Conservation (phyloP, 2,329 filamentous ascomycete genomes). For the Ophiostoma sp. region DNA sequence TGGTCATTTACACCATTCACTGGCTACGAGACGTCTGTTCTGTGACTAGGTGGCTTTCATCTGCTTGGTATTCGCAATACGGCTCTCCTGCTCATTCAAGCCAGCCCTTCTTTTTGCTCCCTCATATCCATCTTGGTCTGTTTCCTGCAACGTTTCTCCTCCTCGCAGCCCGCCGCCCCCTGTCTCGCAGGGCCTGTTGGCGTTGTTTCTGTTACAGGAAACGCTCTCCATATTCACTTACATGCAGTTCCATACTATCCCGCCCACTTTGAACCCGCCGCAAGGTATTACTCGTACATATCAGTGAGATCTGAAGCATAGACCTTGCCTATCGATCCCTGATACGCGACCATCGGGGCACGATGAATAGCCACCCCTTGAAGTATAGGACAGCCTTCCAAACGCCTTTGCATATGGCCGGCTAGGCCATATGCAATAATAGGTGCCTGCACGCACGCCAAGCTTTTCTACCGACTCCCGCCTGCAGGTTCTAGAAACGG, state of each 20-base stretch:
- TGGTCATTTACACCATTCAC: background rate
- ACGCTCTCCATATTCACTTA: background rate
- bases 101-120: background rate
- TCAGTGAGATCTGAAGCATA: conserved; percentile 13
- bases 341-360: conserved; percentile 18
- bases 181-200: background rate
- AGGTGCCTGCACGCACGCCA: conserved; percentile 9
- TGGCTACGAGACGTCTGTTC: conserved; percentile 2
- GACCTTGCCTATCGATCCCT: conserved; percentile 17
- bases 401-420: too few species aligned
- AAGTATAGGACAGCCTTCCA: background rate
- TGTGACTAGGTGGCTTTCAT: background rate
- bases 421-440: background rate
- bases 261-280: background rate
- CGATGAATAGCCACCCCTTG: conserved; percentile 8
- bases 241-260: too few species aligned
- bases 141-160: background rate
- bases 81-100: background rate
- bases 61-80: background rate
- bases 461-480: conserved; percentile 20
- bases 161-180: background rate
- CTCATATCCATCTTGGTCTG: background rate
- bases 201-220: background rate
- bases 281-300: conserved; percentile 9
- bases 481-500: conserved; percentile 17